phyloP scores from a whole-genome alignment of 1,139 yeast species.

The Geotrichum reessii region DNA sequence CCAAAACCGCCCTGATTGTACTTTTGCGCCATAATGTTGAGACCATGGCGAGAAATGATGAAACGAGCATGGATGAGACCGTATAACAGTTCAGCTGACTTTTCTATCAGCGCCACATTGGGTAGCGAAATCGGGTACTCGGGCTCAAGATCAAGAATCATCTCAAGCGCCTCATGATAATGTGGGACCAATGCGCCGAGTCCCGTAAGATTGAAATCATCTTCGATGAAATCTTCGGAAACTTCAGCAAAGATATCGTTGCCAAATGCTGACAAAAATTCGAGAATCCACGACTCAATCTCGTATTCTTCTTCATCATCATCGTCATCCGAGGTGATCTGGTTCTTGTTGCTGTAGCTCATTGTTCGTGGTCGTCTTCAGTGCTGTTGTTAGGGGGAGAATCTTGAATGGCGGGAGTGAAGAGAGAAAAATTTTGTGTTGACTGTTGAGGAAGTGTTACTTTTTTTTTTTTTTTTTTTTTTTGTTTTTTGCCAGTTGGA shows the following conservation, averaged over 20 bases:
- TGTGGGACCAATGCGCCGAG: conserved; percentile 79
- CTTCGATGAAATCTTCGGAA: conserved; percentile 88
- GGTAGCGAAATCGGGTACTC: conserved; percentile 55
- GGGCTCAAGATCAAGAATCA: conserved; percentile 84
- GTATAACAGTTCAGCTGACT: conserved; percentile 83
- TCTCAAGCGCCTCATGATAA: conserved; percentile 85
- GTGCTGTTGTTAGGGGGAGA: neutral
- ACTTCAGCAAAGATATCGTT: conserved; percentile 94
- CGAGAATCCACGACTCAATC: conserved; percentile 74
- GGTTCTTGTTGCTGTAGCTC: neutral
- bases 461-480: too few relatives aligned
- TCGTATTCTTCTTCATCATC: conserved; percentile 13
- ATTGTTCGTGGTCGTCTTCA: neutral
- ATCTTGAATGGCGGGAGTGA: neutral
- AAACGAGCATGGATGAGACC: conserved; percentile 93
- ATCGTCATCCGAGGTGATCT: conserved; percentile 5
- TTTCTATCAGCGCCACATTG: conserved; percentile 71
- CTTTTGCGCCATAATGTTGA: conserved; percentile 92
- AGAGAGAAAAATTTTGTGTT: neutral
- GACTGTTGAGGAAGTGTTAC: neutral
- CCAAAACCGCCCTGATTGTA: conserved; percentile 89
- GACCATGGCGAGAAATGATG: conserved; percentile 82
- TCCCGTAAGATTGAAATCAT: conserved; percentile 92
- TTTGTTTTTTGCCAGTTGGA: neutral
- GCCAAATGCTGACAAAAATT: conserved; percentile 80